A percentile compares a stretch with the other conserved stretches of the same genome.
phyloP scores from a whole-genome alignment of 2,329 filamentous ascomycete species.

The Paraphoma sp. region DNA sequence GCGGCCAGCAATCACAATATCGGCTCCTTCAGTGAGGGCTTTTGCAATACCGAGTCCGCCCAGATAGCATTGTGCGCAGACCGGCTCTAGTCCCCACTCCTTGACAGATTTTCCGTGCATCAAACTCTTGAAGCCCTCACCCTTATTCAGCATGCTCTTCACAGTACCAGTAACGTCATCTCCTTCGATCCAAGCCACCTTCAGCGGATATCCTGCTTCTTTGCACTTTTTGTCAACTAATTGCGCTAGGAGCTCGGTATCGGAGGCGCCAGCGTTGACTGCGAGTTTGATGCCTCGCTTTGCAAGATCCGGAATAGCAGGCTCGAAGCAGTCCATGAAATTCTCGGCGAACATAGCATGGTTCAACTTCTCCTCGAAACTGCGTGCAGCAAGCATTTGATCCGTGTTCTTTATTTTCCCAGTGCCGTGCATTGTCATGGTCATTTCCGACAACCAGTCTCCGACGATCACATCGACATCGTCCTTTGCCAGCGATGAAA shows the following conservation, averaged over 20 bases:
- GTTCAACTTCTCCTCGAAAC: slow-evolving; percentile 47
- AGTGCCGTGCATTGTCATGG: slow-evolving; percentile 38
- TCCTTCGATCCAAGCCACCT: slow-evolving; percentile 54
- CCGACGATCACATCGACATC: slow-evolving; percentile 43
- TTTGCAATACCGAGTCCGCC: slow-evolving; percentile 52
- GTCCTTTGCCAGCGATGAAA: slow-evolving; percentile 49
- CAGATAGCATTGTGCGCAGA: slow-evolving; percentile 48
- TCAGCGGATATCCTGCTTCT: slow-evolving; percentile 31
- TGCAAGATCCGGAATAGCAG: slow-evolving; percentile 43
- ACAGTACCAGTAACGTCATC: slow-evolving; percentile 47
- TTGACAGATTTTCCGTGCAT: slow-evolving; percentile 48
- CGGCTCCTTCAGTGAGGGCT: slow-evolving; percentile 49
- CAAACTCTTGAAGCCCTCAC: slow-evolving; percentile 43
- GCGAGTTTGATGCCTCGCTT: slow-evolving; percentile 38
- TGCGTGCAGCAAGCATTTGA: slow-evolving; percentile 49
- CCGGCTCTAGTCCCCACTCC: slow-evolving; percentile 43
- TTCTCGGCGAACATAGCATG: slow-evolving; percentile 44
- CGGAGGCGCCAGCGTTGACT: slow-evolving; percentile 41
- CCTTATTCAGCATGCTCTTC: slow-evolving; percentile 47
- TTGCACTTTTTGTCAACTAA: slow-evolving; percentile 34
- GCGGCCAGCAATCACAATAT: slow-evolving; percentile 53
- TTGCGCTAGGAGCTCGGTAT: slow-evolving; percentile 34
- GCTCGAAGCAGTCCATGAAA: slow-evolving; percentile 57
- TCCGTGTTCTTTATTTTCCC: slow-evolving; percentile 40
- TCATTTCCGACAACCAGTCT: slow-evolving; percentile 41